Conservation (phyloP, 768 basidiomycete genomes). For the Amanita rubescens region DNA sequence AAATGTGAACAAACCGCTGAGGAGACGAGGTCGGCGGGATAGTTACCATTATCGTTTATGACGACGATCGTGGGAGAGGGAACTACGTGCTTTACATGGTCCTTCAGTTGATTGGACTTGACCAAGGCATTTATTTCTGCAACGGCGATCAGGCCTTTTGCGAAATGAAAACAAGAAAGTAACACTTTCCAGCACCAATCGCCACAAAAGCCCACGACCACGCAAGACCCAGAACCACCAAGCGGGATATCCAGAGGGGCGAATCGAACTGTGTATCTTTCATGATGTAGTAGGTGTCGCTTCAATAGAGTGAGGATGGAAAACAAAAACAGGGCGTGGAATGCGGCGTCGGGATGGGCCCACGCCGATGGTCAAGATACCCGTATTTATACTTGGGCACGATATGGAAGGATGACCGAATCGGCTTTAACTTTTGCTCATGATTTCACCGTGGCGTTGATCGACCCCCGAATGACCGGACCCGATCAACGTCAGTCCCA, state of each 20-base stretch:
- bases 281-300: background rate
- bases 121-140: slow-evolving; percentile 19
- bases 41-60: slow-evolving; percentile 16
- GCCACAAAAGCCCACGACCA: slow-evolving; percentile 22
- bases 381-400: too few species aligned
- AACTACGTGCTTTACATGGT: slow-evolving; percentile 10
- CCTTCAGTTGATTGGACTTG: slow-evolving; percentile 16
- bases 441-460: too few species aligned
- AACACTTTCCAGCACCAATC: slow-evolving; percentile 14
- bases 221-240: slow-evolving; percentile 19
- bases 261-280: background rate
- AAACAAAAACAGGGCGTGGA: background rate
- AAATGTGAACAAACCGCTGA: background rate
- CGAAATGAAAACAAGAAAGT: background rate
- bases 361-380: too few species aligned
- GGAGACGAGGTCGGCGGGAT: background rate
- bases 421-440: too few species aligned
- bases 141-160: background rate
- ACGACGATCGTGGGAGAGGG: slow-evolving; percentile 11
- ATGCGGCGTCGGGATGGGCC: too few species aligned
- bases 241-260: background rate
- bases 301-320: too few species aligned
- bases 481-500: too few species aligned
- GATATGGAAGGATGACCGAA: too few species aligned
- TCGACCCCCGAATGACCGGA: too few species aligned